Percentiles rank a stretch among this genome's conserved stretches.
These are phyloP conservation scores for Dendrostoma leiphaemia DNA, from an alignment of 2,329 filamentous ascomycete genomes.

Conservation along the genomic window DNA sequence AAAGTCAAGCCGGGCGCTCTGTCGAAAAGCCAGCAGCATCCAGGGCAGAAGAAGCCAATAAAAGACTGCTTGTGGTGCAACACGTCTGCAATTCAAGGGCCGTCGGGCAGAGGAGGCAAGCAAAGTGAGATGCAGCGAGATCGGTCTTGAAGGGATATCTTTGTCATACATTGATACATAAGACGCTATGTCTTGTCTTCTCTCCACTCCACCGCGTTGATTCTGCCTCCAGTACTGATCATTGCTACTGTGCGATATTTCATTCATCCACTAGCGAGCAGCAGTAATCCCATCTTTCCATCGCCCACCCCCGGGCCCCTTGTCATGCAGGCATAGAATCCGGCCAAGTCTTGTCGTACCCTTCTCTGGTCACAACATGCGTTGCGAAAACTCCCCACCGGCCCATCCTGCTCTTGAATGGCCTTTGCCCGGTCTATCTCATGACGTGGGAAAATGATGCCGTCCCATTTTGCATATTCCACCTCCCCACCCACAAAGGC, in stretches of 20 bases:
- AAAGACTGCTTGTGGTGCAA: too few relatives aligned
- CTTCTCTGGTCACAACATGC: not conserved
- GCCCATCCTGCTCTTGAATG: not conserved
- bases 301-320: not conserved
- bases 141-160: slow-evolving; percentile 13
- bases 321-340: not conserved
- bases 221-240: not conserved
- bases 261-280: not conserved
- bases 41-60: too few relatives aligned
- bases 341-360: not conserved
- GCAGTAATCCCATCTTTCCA: not conserved
- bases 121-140: not conserved
- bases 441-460: not conserved
- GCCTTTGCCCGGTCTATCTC: not conserved
- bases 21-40: too few relatives aligned
- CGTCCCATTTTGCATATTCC: not conserved
- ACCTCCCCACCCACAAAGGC: not conserved
- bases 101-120: not conserved
- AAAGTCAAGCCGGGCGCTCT: too few relatives aligned
- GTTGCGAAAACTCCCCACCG: not conserved
- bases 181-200: slow-evolving; percentile 12
- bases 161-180: slow-evolving; percentile 20
- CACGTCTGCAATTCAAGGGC: too few relatives aligned
- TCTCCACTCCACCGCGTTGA: not conserved
- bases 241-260: not conserved